Evolutionary conservation across 1,139 yeast genomes (phyloP), one percentile per base, ranked within the genome.

Genomic region (Nakaseomyces delphensis): DNA sequence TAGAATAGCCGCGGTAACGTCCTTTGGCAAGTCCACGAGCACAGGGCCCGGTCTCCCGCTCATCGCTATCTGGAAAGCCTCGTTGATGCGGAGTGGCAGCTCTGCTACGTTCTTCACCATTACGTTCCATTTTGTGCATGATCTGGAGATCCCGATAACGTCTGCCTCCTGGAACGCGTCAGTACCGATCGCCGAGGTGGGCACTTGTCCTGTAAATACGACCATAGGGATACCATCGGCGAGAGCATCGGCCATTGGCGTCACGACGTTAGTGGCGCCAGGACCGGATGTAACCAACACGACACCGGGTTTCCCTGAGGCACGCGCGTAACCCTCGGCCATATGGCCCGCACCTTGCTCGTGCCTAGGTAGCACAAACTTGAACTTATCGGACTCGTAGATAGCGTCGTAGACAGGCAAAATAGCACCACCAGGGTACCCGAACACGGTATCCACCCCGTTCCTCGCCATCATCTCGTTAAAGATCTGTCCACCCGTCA

Each of bases 261-360:
- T 91, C 49, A 91, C 79, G 48, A 91, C 96, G 61, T 91, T 91
- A 43, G 98, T 91, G 38, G 98, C 98, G 59, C 97, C 98, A 13
- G 98, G 98, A 43, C 98, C 98, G 1, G 96, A 86, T 14, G 98
- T 91, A 42, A 91, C 98, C 58, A 91, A 72, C 45, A 91, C 97
- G 52, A 91, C 95, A 68, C 98, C 98, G n/a, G 96, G 93, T 64
- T 86, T 91, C 46, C 98, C 98, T 43, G 76, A 68, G 28, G 95
- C 98, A 55, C 94, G 75, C 45, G 98, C 97, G 57, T 91, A 91
- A 48, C 98, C 98, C 69, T 91, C 97, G 43, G 98, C 98, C 98
- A 91, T 91, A 67, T 91, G 98, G 41, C 98, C 98, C 18, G 98
- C 98, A 65, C 98, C 98, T 69, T 91, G 98, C 66, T 91, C 98